Percentiles rank a stretch among this genome's conserved stretches.
phyloP scores from a whole-genome alignment of 2,329 filamentous ascomycete genomes.

The Ustilaginoidea virens region DNA sequence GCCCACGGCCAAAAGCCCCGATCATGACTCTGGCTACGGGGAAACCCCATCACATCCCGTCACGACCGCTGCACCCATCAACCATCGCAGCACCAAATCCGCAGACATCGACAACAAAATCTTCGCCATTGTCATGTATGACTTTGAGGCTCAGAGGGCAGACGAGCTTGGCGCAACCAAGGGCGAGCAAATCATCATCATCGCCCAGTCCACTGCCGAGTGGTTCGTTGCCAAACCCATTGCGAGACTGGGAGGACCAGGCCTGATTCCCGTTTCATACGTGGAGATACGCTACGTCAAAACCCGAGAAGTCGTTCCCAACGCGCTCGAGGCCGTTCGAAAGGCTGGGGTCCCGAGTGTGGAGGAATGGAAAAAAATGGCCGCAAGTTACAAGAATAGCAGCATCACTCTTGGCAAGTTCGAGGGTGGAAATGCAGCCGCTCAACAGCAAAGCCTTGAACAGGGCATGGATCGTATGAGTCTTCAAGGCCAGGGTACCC shows the following conservation, averaged over 20 bases:
- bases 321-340: conserved; percentile 72
- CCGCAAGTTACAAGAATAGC: conserved; percentile 96
- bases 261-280: conserved; percentile 89
- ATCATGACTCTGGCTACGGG: conserved; percentile 80
- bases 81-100: conserved; percentile 34
- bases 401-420: conserved; percentile 94
- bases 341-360: conserved; percentile 85
- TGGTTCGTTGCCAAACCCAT: conserved; percentile 99
- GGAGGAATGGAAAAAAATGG: conserved; percentile 99
- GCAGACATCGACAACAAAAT: conserved; percentile 65
- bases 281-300: conserved; percentile 93
- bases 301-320: conserved; percentile 64
- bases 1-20: conserved; percentile 41
- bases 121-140: conserved; percentile 92
- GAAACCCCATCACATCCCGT: conserved; percentile 17
- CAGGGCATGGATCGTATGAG: conserved; percentile 69
- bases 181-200: conserved; percentile 94
- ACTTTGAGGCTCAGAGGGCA: conserved; percentile 88
- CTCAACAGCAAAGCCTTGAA: conserved; percentile 34
- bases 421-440: conserved; percentile 35
- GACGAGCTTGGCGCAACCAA: conserved; percentile 92
- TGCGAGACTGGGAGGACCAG: conserved; percentile 84
- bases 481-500: conserved; percentile 24
- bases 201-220: conserved; percentile 94
- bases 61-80: conserved; percentile 5